Evolutionary conservation across 345 rosid genomes (phyloP), one percentile per base, ranked within the genome.

Genomic region (Boechera stricta): DNA sequence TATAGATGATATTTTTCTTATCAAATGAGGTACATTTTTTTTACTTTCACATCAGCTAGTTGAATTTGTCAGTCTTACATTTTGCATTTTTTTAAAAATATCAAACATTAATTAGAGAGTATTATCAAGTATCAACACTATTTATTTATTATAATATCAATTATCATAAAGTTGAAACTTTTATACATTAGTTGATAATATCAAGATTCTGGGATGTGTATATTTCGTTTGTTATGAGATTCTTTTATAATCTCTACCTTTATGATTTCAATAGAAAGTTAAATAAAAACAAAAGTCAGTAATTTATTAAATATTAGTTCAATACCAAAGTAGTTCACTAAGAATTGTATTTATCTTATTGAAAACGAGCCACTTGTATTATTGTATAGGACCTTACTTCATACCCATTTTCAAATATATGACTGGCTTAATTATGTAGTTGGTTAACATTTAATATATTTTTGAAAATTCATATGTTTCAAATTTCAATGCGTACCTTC

Each of bases 391-490:
- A 69, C 31, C 31, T 38, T 36, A 53, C 41, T 68, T 9, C 49
- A 68, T 56, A 7, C 52, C 36, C 3, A 28, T 28, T 28, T 28
- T 28, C 29, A 28, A 2, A 28, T 28, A 32, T 57, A 57, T 44
- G 24, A 39, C 39, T 68, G 72, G 24, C 36, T 42, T 56, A 21
- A 21, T 21, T 21, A 33, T 16, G 42, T 58, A 44, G 42, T 42
- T 56, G 2, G 41, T 70, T 57, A 31, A 31, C 65, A 70, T 70
- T 57, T 57, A 21, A 70, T 56, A 29, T 11, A n/a, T 39, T 9
- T 29, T 11, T 67, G 48, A 51, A 21, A 51, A 35, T 21, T 52
- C 48, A 26, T 54, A 31, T 42, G 41, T 48, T 18, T 70, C 21
- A 68, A 53, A 42, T 21, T 21, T 6, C 7, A 28, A 15, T 28